Base-by-base conservation (phyloP, 768 basidiomycete genomes). In the Podaxis pistillaris region DNA sequence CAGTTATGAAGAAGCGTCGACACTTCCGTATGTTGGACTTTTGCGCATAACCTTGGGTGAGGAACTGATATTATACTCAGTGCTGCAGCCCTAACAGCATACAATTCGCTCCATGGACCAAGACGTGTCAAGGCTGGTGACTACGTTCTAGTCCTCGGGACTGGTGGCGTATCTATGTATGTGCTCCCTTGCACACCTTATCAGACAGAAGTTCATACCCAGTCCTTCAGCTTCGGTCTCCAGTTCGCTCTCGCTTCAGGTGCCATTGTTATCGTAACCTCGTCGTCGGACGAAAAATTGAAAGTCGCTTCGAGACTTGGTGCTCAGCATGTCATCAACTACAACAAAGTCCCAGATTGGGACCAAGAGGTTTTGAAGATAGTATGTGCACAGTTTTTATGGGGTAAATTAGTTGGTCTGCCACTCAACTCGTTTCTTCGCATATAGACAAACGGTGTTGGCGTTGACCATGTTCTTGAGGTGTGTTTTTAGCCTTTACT, bases 31-130 rank as follows among this genome's bases (percentile, higher is more conserved):
- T 12, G 54, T 49, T 7, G 28, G 17, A 0, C 40, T 24, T 17
- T 19, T 37, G 26, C 19, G 6, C 15, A 11, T 36, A 37, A 5
- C 12, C 11, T 49, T 4, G 8, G 4, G 6, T 30, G 17, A 44
- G 19, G 8, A 4, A 28, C 33, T 55, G 19, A 58, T 60, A 6
- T 36, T 37, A 81, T 11, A 5, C 13, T 22, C 40, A 72, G 82
- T 24, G 85, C 83, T 63, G 85, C 86, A 1, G 86, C 81, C 7
- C 66, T 89, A 55, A 90, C 87, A 0, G 86, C 88, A 0, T 89
- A 87, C 73, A 87, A 84, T 64, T 81, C 83, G 4, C 74, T 89
- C 46, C 66, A 77, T 64, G 84, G 86, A 1, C 75, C 76, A 0
- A 70, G 72, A 4, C 79, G 81, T 28, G 66, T 88, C 63, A 83